phyloP scores from a whole-genome alignment of 495 filamentous ascomycete species.

The Lineolata rhizophorae region DNA sequence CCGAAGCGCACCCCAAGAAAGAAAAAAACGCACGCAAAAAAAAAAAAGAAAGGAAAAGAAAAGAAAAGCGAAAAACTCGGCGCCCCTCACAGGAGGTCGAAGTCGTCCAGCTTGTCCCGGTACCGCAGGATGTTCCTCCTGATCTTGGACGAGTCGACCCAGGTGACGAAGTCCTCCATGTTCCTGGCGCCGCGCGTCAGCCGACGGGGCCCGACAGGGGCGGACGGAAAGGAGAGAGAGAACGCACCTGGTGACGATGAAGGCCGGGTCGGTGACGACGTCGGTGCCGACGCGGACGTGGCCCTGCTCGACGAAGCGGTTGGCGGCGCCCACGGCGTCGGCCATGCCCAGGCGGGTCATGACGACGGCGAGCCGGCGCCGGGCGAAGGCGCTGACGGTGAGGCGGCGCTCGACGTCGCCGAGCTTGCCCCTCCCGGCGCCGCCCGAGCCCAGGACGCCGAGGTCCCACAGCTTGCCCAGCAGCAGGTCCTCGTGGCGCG shows the following conservation, averaged over 20 bases:
- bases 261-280: constrained; percentile 69
- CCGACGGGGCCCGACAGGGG: too few species aligned
- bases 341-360: constrained; percentile 82
- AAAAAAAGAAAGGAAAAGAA: too few species aligned
- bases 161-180: constrained; percentile 95
- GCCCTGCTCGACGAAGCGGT: constrained; percentile 81
- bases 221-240: constrained; percentile 18
- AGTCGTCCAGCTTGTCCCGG: constrained; percentile 88
- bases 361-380: constrained; percentile 60
- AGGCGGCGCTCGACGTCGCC: constrained; percentile 69
- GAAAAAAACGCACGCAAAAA: too few species aligned
- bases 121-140: constrained; percentile 87
- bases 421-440: constrained; percentile 33
- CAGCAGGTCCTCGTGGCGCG: constrained; percentile 60
- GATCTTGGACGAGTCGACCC: constrained; percentile 92
- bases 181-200: too few species aligned
- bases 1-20: too few species aligned
- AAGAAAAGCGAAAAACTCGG: too few species aligned
- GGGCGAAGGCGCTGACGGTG: constrained; percentile 65
- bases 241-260: constrained; percentile 37
- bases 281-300: constrained; percentile 88
- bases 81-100: constrained; percentile 82
- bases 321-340: constrained; percentile 59
- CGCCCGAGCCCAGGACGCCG: constrained; percentile 42
- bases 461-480: constrained; percentile 80